Percentiles rank a stretch among this genome's conserved stretches.
phyloP scores from a whole-genome alignment of 768 basidiomycete genomes.

The Termitomyces sp. region DNA sequence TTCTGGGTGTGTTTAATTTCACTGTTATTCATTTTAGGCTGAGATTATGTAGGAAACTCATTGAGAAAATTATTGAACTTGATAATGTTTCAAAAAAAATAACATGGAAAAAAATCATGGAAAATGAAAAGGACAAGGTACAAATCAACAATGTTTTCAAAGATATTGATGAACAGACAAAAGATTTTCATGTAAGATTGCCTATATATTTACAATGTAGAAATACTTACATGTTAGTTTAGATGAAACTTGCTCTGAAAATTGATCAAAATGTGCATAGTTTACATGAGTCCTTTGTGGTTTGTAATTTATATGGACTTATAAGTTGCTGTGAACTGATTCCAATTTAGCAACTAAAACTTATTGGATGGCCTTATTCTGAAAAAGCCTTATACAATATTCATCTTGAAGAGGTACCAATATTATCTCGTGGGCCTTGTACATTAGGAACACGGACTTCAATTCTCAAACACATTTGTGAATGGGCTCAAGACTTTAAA shows the following conservation, averaged over 20 bases:
- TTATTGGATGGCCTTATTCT: background rate
- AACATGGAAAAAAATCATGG: slow-evolving; percentile 5
- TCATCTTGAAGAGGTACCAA: background rate
- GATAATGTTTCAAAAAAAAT: background rate
- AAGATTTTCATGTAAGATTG: slow-evolving; percentile 11
- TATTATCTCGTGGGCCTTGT: slow-evolving; percentile 8
- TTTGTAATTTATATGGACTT: slow-evolving; percentile 8
- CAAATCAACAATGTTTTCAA: slow-evolving; percentile 1
- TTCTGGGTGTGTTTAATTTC: background rate
- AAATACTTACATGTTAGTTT: background rate
- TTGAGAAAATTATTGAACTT: background rate
- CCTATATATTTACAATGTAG: background rate
- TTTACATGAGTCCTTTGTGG: slow-evolving; percentile 9
- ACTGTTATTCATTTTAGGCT: background rate
- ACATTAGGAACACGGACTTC: slow-evolving; percentile 18
- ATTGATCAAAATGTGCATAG: background rate
- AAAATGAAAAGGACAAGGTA: slow-evolving; percentile 8
- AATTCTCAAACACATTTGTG: slow-evolving; percentile 13
- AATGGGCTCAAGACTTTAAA: slow-evolving; percentile 5
- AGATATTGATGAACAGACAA: slow-evolving; percentile 10
- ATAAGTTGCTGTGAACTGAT: slow-evolving; percentile 14
- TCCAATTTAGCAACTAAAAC: background rate
- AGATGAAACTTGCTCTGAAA: background rate
- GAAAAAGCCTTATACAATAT: background rate
- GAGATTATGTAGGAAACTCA: background rate